Conservation (phyloP, 768 basidiomycete species). For the Mycena venus region DNA sequence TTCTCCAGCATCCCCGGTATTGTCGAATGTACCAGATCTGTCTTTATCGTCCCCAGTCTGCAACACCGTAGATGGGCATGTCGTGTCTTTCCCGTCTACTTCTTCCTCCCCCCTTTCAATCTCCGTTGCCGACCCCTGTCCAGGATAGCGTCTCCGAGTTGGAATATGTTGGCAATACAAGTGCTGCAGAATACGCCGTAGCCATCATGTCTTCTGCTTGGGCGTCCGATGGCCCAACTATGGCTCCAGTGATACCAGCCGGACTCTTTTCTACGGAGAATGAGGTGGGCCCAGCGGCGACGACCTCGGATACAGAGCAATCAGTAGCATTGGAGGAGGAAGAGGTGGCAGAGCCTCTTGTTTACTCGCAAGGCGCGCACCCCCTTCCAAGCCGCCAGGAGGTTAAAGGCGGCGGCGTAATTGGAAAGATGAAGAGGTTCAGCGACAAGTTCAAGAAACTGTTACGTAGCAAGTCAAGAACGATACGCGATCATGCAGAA, state of each 20-base stretch:
- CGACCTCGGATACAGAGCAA: neutral
- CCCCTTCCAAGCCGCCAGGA: conserved; percentile 6
- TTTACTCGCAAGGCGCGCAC: conserved; percentile 5
- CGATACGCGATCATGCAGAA: conserved; percentile 3
- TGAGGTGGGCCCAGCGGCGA: neutral
- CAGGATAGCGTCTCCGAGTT: conserved; percentile 16
- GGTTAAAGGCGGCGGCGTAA: conserved; percentile 22
- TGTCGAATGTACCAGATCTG: conserved; percentile 24
- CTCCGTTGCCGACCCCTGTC: conserved; percentile 36
- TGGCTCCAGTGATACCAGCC: conserved; percentile 21
- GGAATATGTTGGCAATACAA: conserved; percentile 32
- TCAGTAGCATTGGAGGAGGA: neutral
- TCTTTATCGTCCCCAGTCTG: conserved; percentile 22
- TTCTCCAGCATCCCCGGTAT: conserved; percentile 28
- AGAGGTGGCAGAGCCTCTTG: neutral
- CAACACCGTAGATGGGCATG: conserved; percentile 13
- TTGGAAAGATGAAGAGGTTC: conserved; percentile 42
- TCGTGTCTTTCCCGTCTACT: conserved; percentile 35
- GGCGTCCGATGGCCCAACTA: conserved; percentile 37
- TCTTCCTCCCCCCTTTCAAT: conserved; percentile 31
- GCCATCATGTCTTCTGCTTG: conserved; percentile 51
- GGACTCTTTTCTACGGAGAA: conserved; percentile 3
- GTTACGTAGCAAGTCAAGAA: conserved; percentile 32
- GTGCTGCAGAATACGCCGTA: conserved; percentile 49
- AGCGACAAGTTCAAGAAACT: conserved; percentile 45